Evolutionary conservation across 352 stramenopile genomes (phyloP), one percentile per base, ranked within the genome.

Genomic region (Globisporangium polare): DNA sequence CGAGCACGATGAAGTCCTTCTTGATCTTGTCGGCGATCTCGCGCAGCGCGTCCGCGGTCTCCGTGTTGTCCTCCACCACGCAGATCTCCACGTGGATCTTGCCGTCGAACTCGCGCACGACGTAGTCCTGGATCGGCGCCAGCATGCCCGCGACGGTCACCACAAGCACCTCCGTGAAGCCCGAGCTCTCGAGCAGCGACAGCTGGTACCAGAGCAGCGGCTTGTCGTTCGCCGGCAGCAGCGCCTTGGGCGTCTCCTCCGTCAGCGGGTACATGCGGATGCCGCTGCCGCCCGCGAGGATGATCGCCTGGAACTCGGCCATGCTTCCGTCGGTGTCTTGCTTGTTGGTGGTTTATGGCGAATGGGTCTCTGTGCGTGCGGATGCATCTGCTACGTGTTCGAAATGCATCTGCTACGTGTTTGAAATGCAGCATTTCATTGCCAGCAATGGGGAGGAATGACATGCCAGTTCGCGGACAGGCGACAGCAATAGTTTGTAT

Each of bases 291-390:
- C 85, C 85, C 43, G 85, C 85, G 46, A 94, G 67, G 66, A 94
- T 91, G 63, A 94, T 79, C 59, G 81, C 85, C 61, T 94, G 85
- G 73, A 92, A 94, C 68, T 94, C 85, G 53, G 80, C 80, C 85
- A 92, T 92, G 18, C 24, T 41, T 24, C n/a, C n/a, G n/a, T n/a
- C n/a, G n/a, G n/a, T n/a, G 31, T 22, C 6, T 45, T 22, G 3
- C 13, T 26, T 18, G 17, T 18, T 53, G n/a, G 17, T 27, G 31
- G 6, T 50, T 41, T 31, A 26, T 41, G 9, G 15, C 18, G 26
- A 50, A 52, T 22, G 31, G n/a, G n/a, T n/a, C n/a, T n/a, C n/a
- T n/a, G n/a, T n/a, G n/a, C n/a, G n/a, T n/a, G n/a, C n/a, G n/a
- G n/a, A n/a, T n/a, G n/a, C n/a, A n/a, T n/a, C n/a, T n/a, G n/a